phyloP scores from a whole-genome alignment of 1,284 basidiomycete genomes.

The Erythrobasidium hasegawianum region DNA sequence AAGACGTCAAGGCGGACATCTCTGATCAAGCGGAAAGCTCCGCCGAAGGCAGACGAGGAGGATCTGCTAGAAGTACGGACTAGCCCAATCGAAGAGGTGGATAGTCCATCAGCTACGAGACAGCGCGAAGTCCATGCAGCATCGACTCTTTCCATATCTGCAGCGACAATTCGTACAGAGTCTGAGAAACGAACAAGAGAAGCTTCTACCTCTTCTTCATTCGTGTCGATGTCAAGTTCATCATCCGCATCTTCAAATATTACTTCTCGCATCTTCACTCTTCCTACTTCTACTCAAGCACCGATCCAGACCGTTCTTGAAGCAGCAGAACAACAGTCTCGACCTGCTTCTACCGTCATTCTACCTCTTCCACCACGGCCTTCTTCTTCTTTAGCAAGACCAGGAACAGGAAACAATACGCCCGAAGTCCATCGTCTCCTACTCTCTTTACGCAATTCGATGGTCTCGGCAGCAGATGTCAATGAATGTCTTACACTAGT shows the following conservation, averaged over 20 bases:
- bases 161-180: too few relatives aligned
- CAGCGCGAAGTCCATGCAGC: too few relatives aligned
- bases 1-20: not conserved
- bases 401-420: not conserved
- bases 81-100: too few relatives aligned
- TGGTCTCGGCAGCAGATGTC: constrained; percentile 8
- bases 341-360: constrained; percentile 19
- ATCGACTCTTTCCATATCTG: too few relatives aligned
- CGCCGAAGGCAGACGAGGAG: not conserved
- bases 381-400: not conserved
- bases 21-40: not conserved
- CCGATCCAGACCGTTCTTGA: not conserved
- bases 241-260: not conserved
- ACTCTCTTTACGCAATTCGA: constrained; percentile 14
- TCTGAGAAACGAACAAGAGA: not conserved
- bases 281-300: not conserved
- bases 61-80: too few relatives aligned
- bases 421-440: constrained; percentile 19
- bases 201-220: constrained; percentile 9
- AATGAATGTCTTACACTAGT: constrained; percentile 16
- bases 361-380: constrained; percentile 7
- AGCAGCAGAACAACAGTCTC: not conserved
- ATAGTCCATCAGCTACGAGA: too few relatives aligned
- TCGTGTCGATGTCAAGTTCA: not conserved
- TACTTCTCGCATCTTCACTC: not conserved